phyloP scores from a whole-genome alignment of 495 filamentous ascomycete genomes.

The Aspergillus biplanus region DNA sequence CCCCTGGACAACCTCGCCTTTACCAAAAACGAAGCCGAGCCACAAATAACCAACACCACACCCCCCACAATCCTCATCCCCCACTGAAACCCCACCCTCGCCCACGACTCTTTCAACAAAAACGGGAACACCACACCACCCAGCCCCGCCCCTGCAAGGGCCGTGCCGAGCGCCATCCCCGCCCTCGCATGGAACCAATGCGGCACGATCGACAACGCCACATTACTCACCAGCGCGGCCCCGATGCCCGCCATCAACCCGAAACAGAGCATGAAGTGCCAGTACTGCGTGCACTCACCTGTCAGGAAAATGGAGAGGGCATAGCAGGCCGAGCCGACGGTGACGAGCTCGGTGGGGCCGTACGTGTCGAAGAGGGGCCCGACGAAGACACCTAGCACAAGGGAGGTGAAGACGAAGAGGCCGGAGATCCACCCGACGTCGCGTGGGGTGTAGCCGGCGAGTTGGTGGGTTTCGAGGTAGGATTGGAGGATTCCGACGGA shows the following conservation, averaged over 20 bases:
- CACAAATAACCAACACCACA: conserved; percentile 56
- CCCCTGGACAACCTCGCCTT: conserved; percentile 35
- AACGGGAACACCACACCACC: conserved; percentile 69
- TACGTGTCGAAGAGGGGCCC: conserved; percentile 68
- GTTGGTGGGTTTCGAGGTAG: conserved; percentile 63
- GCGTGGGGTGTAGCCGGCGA: conserved; percentile 55
- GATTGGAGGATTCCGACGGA: conserved; percentile 65
- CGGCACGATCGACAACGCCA: conserved; percentile 39
- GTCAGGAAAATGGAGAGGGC: conserved; percentile 58
- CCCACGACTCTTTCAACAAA: conserved; percentile 54
- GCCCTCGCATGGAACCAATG: conserved; percentile 46
- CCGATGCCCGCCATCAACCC: conserved; percentile 61
- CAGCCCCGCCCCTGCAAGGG: conserved; percentile 41
- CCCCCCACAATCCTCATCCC: conserved; percentile 62
- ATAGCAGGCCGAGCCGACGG: conserved; percentile 54
- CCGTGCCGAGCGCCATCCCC: conserved; percentile 43
- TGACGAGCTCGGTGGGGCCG: conserved; percentile 57
- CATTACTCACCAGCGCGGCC: conserved; percentile 61
- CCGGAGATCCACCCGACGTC: conserved; percentile 70
- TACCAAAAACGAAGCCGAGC: conserved; percentile 45
- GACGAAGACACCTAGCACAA: conserved; percentile 64
- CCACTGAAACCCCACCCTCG: conserved; percentile 62
- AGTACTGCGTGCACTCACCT: conserved; percentile 57
- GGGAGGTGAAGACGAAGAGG: conserved; percentile 63
- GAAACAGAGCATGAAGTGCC: conserved; percentile 68